These are phyloP conservation scores for Sphaerulina musiva DNA, from an alignment of 2,329 filamentous ascomycete genomes.

Conservation along the genomic window DNA sequence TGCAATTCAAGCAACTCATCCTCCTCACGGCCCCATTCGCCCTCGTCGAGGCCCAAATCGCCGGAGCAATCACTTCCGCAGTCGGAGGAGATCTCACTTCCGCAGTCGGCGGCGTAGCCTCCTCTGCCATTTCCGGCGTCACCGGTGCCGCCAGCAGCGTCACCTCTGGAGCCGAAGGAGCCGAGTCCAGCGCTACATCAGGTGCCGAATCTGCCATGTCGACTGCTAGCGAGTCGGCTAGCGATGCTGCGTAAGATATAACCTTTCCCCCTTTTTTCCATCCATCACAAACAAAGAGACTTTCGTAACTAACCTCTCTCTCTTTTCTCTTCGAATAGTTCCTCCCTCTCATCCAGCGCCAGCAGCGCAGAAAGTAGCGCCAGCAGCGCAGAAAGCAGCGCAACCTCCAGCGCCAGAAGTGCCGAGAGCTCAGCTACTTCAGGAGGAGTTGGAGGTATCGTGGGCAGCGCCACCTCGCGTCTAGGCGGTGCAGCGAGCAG, in stretches of 20 bases:
- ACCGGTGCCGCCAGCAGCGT: slow-evolving; percentile 15
- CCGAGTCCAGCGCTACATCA: slow-evolving; percentile 22
- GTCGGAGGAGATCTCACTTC: too few relatives aligned
- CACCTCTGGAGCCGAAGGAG: slow-evolving; percentile 11
- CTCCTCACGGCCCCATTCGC: slow-evolving; percentile 19
- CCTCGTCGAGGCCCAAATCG: slow-evolving; percentile 19
- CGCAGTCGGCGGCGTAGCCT: slow-evolving; percentile 12
- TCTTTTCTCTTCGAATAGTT: too few relatives aligned
- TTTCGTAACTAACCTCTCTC: too few relatives aligned
- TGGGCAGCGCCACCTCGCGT: slow-evolving; percentile 14
- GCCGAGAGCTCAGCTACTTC: slow-evolving; percentile 7
- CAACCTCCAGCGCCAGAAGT: slow-evolving; percentile 9
- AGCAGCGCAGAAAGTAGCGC: slow-evolving; percentile 7
- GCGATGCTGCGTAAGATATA: background rate
- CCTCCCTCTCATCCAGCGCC: slow-evolving; percentile 12
- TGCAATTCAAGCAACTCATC: slow-evolving; percentile 21
- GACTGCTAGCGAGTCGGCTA: background rate
- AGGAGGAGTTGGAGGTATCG: slow-evolving; percentile 9
- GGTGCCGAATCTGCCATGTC: background rate
- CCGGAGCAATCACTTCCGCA: slow-evolving; percentile 12
- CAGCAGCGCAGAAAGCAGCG: slow-evolving; percentile 11
- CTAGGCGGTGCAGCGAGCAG: slow-evolving; percentile 2
- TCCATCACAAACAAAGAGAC: too few relatives aligned
- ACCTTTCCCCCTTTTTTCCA: too few relatives aligned
- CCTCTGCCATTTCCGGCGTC: slow-evolving; percentile 7